These are phyloP conservation scores for Elaeagnus macrophylla DNA, from an alignment of 306 rosid species.

Conservation along the genomic window DNA sequence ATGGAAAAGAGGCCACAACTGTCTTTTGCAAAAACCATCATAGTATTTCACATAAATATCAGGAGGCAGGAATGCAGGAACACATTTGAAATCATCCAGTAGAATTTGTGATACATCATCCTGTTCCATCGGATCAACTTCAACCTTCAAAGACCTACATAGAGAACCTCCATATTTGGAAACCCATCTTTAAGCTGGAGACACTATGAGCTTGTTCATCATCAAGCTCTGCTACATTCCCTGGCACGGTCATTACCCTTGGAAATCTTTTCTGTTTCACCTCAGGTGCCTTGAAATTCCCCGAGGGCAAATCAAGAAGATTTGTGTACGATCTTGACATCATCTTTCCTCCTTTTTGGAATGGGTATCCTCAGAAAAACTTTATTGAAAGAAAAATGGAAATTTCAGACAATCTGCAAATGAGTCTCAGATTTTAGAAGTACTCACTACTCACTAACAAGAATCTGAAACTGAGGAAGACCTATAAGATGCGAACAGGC, in stretches of 20 bases:
- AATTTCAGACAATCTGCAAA: neutral
- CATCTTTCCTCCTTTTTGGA: conserved; percentile 24
- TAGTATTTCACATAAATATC: conserved; percentile 44
- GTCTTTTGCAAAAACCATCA: conserved; percentile 61
- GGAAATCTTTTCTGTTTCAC: conserved; percentile 46
- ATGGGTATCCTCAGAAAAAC: too few relatives aligned
- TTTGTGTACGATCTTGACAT: conserved; percentile 58
- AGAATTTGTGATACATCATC: conserved; percentile 52
- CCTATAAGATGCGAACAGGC: too few relatives aligned
- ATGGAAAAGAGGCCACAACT: conserved; percentile 62
- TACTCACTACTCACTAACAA: too few relatives aligned
- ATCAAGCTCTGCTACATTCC: conserved; percentile 51
- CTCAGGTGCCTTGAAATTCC: conserved; percentile 41
- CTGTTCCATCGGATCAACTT: conserved; percentile 44
- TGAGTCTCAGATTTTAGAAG: too few relatives aligned
- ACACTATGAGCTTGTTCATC: conserved; percentile 41
- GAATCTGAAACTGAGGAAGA: too few relatives aligned
- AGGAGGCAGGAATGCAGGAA: conserved; percentile 50
- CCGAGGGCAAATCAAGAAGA: conserved; percentile 54
- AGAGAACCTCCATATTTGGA: conserved; percentile 56
- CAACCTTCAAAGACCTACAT: conserved; percentile 51
- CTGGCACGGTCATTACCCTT: conserved; percentile 50
- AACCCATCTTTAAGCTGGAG: conserved; percentile 50
- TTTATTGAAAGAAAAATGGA: conserved; percentile 16
- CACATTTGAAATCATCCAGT: conserved; percentile 56